Base-by-base conservation (phyloP, 768 basidiomycete genomes). In the Thelephora ganbajun region DNA sequence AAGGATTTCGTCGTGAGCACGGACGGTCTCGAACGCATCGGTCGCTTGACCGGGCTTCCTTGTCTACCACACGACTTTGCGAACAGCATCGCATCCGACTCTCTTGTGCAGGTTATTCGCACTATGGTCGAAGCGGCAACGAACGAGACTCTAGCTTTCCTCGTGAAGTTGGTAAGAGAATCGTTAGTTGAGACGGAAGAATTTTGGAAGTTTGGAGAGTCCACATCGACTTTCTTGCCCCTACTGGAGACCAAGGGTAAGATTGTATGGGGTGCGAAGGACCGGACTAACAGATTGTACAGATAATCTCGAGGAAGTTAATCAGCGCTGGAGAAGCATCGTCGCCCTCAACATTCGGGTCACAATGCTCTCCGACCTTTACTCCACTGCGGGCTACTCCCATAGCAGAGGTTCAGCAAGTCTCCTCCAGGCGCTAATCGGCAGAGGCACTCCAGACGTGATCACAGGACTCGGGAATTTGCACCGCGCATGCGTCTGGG, bases 31-130 rank as follows among this genome's bases (percentile, higher is more conserved):
- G 68, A 79, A 53, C 69, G 74, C 54, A 67, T 98, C 48, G 80
- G 89, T 53, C 73, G 76, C 53, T 69, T 97, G 36, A 81, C 92
- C 30, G 76, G 77, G 16, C 69, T 93, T 26, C 86, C 92, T 11
- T 93, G 86, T 59, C 69, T 93, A 23, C 92, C 96, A 0, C 87
- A 85, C 50, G 85, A 92, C 59, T 93, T 87, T 58, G 81, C 83
- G 14, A 82, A 80, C 54, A 85, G 86, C 47, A 77, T 83, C 26
- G 79, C 85, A 2, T 89, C 90, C 20, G 85, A 88, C 59, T 84
- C 90, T 0, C 73, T 96, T 58, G 82, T 91, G 12, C 83, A 88
- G 59, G 83, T 92, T 44, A 78, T 94, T 64, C 78, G 89, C 11
- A 84, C 87, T 9, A 80, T 97, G 73, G 80, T 82, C 11, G 93